A percentile compares a stretch with the other conserved stretches of the same genome.
Evolutionary conservation across 2,329 filamentous ascomycete species (phyloP).

Genomic region (Fusarium sp.): DNA sequence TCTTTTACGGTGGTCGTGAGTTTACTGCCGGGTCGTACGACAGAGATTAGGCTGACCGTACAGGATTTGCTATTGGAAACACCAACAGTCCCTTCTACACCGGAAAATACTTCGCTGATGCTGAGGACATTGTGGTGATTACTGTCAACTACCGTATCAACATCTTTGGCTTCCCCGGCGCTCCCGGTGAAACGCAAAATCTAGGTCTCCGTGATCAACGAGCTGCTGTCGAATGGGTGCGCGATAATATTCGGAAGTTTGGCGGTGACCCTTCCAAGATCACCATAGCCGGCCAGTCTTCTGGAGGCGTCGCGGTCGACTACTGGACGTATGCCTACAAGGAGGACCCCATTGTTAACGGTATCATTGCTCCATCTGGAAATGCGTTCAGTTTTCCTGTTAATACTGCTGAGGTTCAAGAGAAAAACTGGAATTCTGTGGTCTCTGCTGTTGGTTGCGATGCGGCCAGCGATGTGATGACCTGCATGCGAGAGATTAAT

Average conservation of each 20-base stretch:
- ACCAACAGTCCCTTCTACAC: conserved; percentile 54
- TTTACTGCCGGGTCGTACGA: background rate
- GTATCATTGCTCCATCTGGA: conserved; percentile 59
- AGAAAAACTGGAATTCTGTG: conserved; percentile 57
- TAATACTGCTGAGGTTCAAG: conserved; percentile 50
- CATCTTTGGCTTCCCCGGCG: conserved; percentile 56
- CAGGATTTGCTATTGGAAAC: conserved; percentile 53
- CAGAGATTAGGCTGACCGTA: background rate
- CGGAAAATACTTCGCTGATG: conserved; percentile 56
- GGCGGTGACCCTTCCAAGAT: conserved; percentile 47
- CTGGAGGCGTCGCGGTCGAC: conserved; percentile 54
- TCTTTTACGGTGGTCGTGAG: conserved; percentile 41
- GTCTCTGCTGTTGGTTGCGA: conserved; percentile 54
- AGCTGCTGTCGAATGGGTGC: conserved; percentile 49
- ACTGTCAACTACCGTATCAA: conserved; percentile 60
- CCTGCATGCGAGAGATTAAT: conserved; percentile 52
- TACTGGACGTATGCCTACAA: conserved; percentile 62
- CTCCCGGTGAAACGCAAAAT: conserved; percentile 41
- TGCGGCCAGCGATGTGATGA: conserved; percentile 44
- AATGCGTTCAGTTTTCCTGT: conserved; percentile 59
- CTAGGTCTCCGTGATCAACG: conserved; percentile 47
- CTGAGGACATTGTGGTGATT: conserved; percentile 58
- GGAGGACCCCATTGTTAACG: conserved; percentile 60
- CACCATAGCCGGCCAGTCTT: conserved; percentile 51
- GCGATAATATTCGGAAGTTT: conserved; percentile 48